phyloP scores from a whole-genome alignment of 2,329 filamentous ascomycete genomes.

The Penicillium brasilianum region DNA sequence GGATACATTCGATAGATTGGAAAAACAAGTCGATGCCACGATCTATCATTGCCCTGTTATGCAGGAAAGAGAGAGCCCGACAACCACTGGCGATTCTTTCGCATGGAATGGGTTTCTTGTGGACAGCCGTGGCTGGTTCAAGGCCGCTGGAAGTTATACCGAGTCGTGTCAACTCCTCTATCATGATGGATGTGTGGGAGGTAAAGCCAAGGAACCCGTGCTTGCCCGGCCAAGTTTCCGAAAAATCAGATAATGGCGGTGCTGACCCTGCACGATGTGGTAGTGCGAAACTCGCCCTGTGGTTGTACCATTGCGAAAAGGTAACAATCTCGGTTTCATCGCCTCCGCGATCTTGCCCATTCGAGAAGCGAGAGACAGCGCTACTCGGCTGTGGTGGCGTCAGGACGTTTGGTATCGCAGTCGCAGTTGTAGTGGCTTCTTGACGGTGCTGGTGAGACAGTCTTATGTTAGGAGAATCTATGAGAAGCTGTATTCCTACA shows the following conservation, averaged over 20 bases:
- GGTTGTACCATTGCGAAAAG: background rate
- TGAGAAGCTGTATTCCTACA: too few species aligned
- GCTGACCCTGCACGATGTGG: background rate
- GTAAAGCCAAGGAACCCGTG: constrained; percentile 1
- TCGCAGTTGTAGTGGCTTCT: background rate
- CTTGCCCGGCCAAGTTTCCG: background rate
- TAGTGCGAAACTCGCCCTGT: background rate
- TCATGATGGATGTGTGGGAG: background rate
- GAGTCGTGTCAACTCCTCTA: background rate
- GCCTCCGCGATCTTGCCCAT: background rate
- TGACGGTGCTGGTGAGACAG: background rate
- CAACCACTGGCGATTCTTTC: background rate
- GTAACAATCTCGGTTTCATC: background rate
- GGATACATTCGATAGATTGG: background rate
- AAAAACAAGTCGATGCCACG: constrained; percentile 2
- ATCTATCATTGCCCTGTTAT: constrained; percentile 1
- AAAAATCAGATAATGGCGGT: background rate
- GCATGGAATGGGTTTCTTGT: background rate
- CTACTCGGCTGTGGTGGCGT: background rate
- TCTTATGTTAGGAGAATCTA: background rate
- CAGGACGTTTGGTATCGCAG: background rate
- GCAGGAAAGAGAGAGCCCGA: background rate
- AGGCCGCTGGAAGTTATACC: background rate
- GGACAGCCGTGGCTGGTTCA: background rate
- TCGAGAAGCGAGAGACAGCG: background rate